These are phyloP conservation scores for Ziziphus jujuba DNA, from an alignment of 306 rosid species.

Conservation along the genomic window DNA sequence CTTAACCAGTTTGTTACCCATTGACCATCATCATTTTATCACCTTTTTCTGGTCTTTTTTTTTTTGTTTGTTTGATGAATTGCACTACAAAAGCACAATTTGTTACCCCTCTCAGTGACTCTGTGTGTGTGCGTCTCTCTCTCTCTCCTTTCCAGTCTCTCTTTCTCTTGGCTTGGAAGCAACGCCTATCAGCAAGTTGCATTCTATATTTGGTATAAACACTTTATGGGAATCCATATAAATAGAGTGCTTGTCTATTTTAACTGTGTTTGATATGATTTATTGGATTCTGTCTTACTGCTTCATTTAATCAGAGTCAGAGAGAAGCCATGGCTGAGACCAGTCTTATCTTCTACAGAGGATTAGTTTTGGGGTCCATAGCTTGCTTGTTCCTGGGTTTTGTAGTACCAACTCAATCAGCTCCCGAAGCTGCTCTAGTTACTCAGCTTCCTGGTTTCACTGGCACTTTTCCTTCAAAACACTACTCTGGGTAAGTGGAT, in stretches of 20 bases:
- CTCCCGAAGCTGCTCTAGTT: conserved; percentile 36
- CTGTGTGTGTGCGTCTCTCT: not conserved
- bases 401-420: conserved; percentile 29
- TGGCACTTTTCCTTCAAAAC: conserved; percentile 43
- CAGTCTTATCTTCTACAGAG: conserved; percentile 5
- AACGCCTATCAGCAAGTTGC: conserved; percentile 7
- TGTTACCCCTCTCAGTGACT: too few relatives aligned
- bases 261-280: not conserved
- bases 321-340: conserved; percentile 19
- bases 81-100: not conserved
- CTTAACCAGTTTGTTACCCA: not conserved
- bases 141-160: not conserved
- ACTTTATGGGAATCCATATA: not conserved
- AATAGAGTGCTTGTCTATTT: not conserved
- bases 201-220: too few relatives aligned
- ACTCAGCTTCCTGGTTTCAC: conserved; percentile 48
- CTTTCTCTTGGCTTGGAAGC: conserved; percentile 33
- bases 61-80: too few relatives aligned
- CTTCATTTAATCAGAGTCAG: not conserved
- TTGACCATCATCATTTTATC: too few relatives aligned
- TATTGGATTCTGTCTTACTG: not conserved
- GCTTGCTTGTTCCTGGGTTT: conserved; percentile 11
- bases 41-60: not conserved
- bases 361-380: conserved; percentile 1
- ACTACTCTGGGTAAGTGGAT: conserved; percentile 46